Conservation (phyloP, 257 asterid species). For the Euphrasia confusa region DNA sequence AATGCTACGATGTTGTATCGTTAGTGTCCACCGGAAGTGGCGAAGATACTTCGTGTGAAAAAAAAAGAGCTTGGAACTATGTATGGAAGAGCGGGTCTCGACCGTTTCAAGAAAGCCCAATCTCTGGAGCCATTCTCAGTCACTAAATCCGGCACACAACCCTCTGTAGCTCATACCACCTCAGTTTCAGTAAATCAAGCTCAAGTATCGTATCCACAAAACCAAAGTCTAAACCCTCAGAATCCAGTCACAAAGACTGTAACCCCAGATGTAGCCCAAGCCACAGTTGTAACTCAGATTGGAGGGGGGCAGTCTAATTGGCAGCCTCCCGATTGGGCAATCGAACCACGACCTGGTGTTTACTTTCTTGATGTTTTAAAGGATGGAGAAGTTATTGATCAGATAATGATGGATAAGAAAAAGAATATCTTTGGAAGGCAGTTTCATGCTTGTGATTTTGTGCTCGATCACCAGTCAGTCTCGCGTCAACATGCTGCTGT, state of each 20-base stretch:
- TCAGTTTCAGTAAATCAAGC: slow-evolving; percentile 38
- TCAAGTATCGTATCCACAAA: slow-evolving; percentile 34
- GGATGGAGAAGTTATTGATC: slow-evolving; percentile 93
- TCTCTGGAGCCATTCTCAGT: slow-evolving; percentile 81
- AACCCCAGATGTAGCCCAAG: slow-evolving; percentile 18
- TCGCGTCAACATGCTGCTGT: slow-evolving; percentile 98
- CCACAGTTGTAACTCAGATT: slow-evolving; percentile 39
- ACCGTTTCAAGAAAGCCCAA: slow-evolving; percentile 93
- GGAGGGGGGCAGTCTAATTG: slow-evolving; percentile 94
- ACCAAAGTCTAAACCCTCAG: too few relatives aligned
- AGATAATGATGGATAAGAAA: slow-evolving; percentile 65
- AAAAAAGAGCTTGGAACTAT: slow-evolving; percentile 30
- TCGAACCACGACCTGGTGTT: slow-evolving; percentile 90
- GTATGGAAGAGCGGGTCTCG: slow-evolving; percentile 93
- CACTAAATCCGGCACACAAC: slow-evolving; percentile 26
- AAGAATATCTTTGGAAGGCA: slow-evolving; percentile 88
- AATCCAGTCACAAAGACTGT: too few relatives aligned
- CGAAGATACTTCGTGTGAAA: too few relatives aligned
- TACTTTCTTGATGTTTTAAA: slow-evolving; percentile 80
- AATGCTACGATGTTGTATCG: slow-evolving; percentile 17
- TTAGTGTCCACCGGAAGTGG: slow-evolving; percentile 21
- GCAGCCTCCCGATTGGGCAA: slow-evolving; percentile 99
- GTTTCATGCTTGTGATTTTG: slow-evolving; percentile 89
- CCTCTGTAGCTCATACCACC: slow-evolving; percentile 26
- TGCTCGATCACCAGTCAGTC: slow-evolving; percentile 97